Base-by-base conservation (phyloP, 495 filamentous ascomycete genomes). In the Penicillium herquei region DNA sequence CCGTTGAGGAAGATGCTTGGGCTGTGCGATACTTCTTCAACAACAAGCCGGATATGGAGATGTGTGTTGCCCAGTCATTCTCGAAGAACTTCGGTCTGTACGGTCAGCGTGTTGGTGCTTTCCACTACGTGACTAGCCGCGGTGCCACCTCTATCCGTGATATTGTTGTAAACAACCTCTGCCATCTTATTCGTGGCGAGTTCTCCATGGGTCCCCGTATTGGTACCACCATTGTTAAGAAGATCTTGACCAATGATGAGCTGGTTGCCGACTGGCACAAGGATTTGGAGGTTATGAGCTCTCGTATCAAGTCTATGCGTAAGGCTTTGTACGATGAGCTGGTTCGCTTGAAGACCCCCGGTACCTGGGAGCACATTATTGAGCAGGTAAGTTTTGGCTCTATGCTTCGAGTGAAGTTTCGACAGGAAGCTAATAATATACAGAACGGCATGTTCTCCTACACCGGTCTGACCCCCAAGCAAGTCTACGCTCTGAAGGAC, bases 41-140 rank as follows among this genome's bases (percentile, higher is more conserved):
- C 56, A 57, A 71, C 61, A 74, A 79, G 67, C 73, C 76, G 6
- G 58, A 70, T 37, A 74, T 79, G 72, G 76, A 79, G 62, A 74
- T 79, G 64, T 77, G 74, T 39, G 74, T 81, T 18, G 75, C 73
- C 7, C 74, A 81, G 62, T 79, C 75, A 33, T 81, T 82, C 67
- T 77, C 80, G 16, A 83, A 83, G 69, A 83, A 78, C 66, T 77
- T 83, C 53, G 80, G 80, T 40, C 71, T 83, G 33, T 83, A 83
- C 58, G 78, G 78, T 41, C 72, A 81, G 69, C 75, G 78, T 21
- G 69, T 76, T 39, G 78, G 79, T 52, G 74, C 72, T 13, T 76
- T 78, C 65, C 79, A 81, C 65, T 71, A 78, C 53, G 72, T 77
- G 30, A 65, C 70, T 44, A 66, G 62, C 52, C 62, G 68, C 13